Conservation (phyloP, 2,329 filamentous ascomycete genomes). For the Trichoderma koningii region DNA sequence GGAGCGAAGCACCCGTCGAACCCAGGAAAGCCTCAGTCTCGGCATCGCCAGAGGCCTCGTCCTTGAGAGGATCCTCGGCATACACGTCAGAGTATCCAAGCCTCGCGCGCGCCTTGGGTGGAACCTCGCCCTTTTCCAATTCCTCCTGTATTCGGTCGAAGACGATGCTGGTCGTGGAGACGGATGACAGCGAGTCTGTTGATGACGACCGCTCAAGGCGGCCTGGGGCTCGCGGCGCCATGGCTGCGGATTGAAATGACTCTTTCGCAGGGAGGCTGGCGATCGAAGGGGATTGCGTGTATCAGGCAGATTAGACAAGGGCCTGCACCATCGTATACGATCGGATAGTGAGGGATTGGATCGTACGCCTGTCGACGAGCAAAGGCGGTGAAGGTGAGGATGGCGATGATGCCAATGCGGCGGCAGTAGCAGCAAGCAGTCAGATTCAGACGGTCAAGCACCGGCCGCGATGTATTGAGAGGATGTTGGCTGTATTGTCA, state of each 20-base stretch:
- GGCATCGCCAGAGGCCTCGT: conserved; percentile 38
- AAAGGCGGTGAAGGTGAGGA: too few species aligned
- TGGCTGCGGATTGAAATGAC: conserved; percentile 4
- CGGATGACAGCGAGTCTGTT: conserved; percentile 67
- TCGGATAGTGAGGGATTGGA: not conserved
- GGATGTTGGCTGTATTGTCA: not conserved
- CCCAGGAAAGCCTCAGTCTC: conserved; percentile 58
- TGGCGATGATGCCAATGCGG: not conserved
- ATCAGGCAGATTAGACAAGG: conserved; percentile 4
- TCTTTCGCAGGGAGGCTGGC: conserved; percentile 12
- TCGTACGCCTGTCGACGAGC: not conserved
- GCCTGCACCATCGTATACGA: conserved; percentile 1
- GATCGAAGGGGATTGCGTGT: not conserved
- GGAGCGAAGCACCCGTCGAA: conserved; percentile 37
- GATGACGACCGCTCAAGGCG: conserved; percentile 40
- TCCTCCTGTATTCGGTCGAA: conserved; percentile 73
- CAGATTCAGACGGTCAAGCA: not conserved
- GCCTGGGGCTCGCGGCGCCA: conserved; percentile 11
- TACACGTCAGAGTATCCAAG: conserved; percentile 42
- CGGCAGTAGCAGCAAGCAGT: not conserved
- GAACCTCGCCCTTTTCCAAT: conserved; percentile 39
- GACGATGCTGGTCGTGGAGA: conserved; percentile 81
- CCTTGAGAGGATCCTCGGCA: conserved; percentile 41
- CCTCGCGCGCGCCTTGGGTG: conserved; percentile 30
- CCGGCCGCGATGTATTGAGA: conserved; percentile 14